Evolutionary conservation across 2,329 filamentous ascomycete species (phyloP).

Genomic region (Xylaria sp.): DNA sequence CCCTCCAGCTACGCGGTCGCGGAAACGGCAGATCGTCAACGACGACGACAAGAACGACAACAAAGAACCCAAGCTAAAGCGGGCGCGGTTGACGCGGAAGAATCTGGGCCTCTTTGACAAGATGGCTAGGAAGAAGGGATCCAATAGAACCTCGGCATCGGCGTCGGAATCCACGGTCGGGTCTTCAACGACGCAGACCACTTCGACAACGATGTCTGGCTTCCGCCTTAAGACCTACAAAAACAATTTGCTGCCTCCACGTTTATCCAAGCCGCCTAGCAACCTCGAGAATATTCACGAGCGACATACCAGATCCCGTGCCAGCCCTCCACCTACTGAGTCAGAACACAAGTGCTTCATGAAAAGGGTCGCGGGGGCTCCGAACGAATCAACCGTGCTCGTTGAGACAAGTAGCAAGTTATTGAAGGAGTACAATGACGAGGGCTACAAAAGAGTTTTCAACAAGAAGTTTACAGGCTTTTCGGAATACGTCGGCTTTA

Average conservation of each 20-base stretch:
- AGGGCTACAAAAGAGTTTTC: neutral
- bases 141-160: neutral
- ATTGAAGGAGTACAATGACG: neutral
- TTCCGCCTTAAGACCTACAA: neutral
- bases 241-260: neutral
- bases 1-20: neutral
- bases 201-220: neutral
- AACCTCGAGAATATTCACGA: slow-evolving; percentile 4
- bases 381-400: neutral
- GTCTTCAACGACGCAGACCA: neutral
- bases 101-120: slow-evolving; percentile 12
- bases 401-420: neutral
- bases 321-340: neutral
- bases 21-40: slow-evolving; percentile 10
- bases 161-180: neutral
- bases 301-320: neutral
- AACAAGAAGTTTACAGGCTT: neutral
- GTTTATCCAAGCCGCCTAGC: neutral
- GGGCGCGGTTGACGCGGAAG: slow-evolving; percentile 11
- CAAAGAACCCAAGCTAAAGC: neutral
- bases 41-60: slow-evolving; percentile 4
- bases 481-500: neutral
- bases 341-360: neutral
- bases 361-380: neutral
- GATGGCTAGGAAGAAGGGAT: slow-evolving; percentile 2